Conservation (phyloP, 2,329 filamentous ascomycete genomes). For the Coniochaeta prunicola region DNA sequence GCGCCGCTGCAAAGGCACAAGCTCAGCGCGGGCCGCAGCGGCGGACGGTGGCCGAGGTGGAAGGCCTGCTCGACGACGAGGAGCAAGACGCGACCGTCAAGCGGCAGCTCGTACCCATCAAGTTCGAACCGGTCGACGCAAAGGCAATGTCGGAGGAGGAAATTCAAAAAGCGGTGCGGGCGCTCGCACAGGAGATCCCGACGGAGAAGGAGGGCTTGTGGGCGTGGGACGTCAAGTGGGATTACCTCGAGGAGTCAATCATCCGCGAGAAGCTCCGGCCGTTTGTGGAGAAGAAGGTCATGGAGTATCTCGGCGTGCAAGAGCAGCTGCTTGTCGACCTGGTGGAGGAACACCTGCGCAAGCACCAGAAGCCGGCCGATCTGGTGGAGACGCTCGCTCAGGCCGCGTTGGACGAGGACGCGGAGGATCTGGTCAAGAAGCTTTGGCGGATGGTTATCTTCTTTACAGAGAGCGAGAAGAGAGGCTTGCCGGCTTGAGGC, state of each 20-base stretch:
- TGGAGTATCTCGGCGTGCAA: slow-evolving; percentile 93
- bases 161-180: slow-evolving; percentile 69
- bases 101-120: slow-evolving; percentile 73
- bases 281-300: slow-evolving; percentile 96
- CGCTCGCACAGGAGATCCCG: slow-evolving; percentile 85
- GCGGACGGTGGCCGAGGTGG: slow-evolving; percentile 86
- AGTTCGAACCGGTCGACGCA: slow-evolving; percentile 65
- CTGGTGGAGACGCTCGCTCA: slow-evolving; percentile 80
- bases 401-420: slow-evolving; percentile 90
- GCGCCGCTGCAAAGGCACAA: slow-evolving; percentile 68
- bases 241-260: slow-evolving; percentile 74
- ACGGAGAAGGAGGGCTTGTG: slow-evolving; percentile 80
- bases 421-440: slow-evolving; percentile 89
- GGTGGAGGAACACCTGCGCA: slow-evolving; percentile 78
- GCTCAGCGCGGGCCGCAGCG: slow-evolving; percentile 52
- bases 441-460: slow-evolving; percentile 98
- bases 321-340: slow-evolving; percentile 93
- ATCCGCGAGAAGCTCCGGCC: slow-evolving; percentile 82
- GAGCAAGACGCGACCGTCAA: slow-evolving; percentile 68
- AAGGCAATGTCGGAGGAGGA: slow-evolving; percentile 78
- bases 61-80: slow-evolving; percentile 90
- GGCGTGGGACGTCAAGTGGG: slow-evolving; percentile 91
- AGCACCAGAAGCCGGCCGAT: slow-evolving; percentile 66
- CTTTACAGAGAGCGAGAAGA: slow-evolving; percentile 90
- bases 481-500: slow-evolving; percentile 63